Evolutionary conservation across 1,284 basidiomycete genomes (phyloP), one percentile per base, ranked within the genome.

Genomic region (Ustanciosporium gigantosporum): DNA sequence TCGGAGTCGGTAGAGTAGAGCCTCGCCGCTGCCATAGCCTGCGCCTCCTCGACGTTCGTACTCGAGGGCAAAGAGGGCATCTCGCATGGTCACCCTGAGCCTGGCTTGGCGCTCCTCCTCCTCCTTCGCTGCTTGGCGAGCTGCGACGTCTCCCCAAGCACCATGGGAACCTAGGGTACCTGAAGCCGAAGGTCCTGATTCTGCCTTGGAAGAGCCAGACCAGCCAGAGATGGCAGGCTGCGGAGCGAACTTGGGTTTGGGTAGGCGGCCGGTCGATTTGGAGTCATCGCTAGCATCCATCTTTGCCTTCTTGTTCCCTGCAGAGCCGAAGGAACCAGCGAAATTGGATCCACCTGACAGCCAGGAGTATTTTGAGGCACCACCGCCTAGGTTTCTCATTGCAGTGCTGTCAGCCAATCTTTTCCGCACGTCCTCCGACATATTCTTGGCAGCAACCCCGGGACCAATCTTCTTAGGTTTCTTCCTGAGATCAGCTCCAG

Each of bases 341-440:
- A 49, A 42, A 9, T 46, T 31, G 21, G 41, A 46, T 25, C 42
- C 42, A 24, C 60, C 40, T 8, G 62, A 62, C 5, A 70, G 53
- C 68, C 70, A 68, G 7, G 70, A 52, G 34, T 71, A 70, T 44
- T 68, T 73, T 19, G 50, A 46, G 41, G 68, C 50, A 5, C 61
- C 57, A 29, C 60, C 68, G 13, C 68, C 70, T 22, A 74, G 37
- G 25, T 71, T 66, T n/a, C 70, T 55, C 64, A 76, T 74, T 3
- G 74, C 73, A 9, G 74, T 77, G 41, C 71, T 76, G 43, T 77
- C 70, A 2, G 74, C 73, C 11, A 77, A 37, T 25, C 68, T 49
- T 48, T 72, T 73, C 13, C 70, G 65, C 36, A 76, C 68, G 24
- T 76, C 74, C 36, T 77, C 74, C 11, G 67, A 68, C 55, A 77